Evolutionary conservation across 345 rosid genomes (phyloP).

Genomic region (Arabidopsis arenosa): DNA sequence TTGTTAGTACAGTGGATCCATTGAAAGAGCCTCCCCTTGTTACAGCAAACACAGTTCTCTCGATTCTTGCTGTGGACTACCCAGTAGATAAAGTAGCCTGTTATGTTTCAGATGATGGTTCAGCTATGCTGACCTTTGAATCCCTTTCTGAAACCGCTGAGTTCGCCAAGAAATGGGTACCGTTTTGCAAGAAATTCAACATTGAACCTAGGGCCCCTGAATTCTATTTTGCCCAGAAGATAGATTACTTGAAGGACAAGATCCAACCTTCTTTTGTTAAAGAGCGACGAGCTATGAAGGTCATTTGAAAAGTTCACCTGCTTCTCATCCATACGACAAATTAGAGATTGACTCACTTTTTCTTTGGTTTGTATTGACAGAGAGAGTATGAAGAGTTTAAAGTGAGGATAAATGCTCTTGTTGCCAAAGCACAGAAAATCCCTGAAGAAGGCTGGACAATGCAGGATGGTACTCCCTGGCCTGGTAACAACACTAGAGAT

Average conservation of each 20-base stretch:
- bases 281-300: constrained; percentile 99
- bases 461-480: constrained; percentile 99
- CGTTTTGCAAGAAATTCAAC: constrained; percentile 96
- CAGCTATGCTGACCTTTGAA: constrained; percentile 99
- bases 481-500: constrained; percentile 98
- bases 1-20: constrained; percentile 99
- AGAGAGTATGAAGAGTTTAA: constrained; percentile 99
- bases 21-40: constrained; percentile 96
- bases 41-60: constrained; percentile 97
- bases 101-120: constrained; percentile 99
- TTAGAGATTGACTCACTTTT: constrained; percentile 26
- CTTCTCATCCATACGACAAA: constrained; percentile 23
- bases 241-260: constrained; percentile 97
- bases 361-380: constrained; percentile 51
- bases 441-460: constrained; percentile 99
- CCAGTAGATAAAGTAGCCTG: constrained; percentile 99
- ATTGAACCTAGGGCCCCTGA: constrained; percentile 99
- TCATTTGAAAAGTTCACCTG: constrained; percentile 45
- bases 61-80: constrained; percentile 97
- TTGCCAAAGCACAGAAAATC: constrained; percentile 96
- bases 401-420: constrained; percentile 98
- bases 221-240: constrained; percentile 97
- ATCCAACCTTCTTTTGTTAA: constrained; percentile 98
- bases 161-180: constrained; percentile 99
- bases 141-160: constrained; percentile 98